Evolutionary conservation across 257 asterid species (phyloP).

Genomic region (Asclepias syriaca): DNA sequence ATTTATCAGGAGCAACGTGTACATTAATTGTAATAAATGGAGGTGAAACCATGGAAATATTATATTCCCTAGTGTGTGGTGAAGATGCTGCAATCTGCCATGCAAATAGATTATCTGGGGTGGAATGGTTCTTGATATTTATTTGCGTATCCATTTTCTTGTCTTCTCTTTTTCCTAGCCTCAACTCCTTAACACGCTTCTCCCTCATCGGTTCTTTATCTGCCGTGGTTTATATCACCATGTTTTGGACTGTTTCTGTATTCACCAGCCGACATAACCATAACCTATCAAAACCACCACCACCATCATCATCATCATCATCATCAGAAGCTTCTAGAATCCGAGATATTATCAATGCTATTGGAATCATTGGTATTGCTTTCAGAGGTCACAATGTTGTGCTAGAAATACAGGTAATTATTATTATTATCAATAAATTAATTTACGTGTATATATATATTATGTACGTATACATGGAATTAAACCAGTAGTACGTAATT

Average conservation of each 20-base stretch:
- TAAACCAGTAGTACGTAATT: conserved; percentile 7
- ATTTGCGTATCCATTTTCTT: conserved; percentile 32
- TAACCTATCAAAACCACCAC: no score
- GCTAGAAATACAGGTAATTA: conserved; percentile 59
- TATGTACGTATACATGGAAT: background rate
- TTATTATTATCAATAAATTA: no score
- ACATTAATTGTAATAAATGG: conserved; percentile 44
- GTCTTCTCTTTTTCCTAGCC: conserved; percentile 52
- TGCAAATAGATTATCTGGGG: conserved; percentile 20
- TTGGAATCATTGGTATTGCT: conserved; percentile 26
- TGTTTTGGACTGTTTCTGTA: conserved; percentile 37
- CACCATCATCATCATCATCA: background rate
- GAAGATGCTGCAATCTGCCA: background rate
- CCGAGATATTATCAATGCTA: conserved; percentile 37
- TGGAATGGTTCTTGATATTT: conserved; percentile 58
- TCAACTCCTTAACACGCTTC: conserved; percentile 41
- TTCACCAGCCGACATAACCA: conserved; percentile 2
- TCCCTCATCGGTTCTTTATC: conserved; percentile 50
- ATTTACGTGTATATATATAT: no score
- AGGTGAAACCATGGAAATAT: conserved; percentile 37
- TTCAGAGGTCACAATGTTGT: conserved; percentile 63
- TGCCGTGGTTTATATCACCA: conserved; percentile 28
- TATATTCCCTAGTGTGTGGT: conserved; percentile 16
- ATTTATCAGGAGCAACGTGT: conserved; percentile 64
- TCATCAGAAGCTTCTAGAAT: conserved; percentile 13